These are phyloP conservation scores for Echria macrotheca DNA, from an alignment of 495 filamentous ascomycete species.

Conservation along the genomic window DNA sequence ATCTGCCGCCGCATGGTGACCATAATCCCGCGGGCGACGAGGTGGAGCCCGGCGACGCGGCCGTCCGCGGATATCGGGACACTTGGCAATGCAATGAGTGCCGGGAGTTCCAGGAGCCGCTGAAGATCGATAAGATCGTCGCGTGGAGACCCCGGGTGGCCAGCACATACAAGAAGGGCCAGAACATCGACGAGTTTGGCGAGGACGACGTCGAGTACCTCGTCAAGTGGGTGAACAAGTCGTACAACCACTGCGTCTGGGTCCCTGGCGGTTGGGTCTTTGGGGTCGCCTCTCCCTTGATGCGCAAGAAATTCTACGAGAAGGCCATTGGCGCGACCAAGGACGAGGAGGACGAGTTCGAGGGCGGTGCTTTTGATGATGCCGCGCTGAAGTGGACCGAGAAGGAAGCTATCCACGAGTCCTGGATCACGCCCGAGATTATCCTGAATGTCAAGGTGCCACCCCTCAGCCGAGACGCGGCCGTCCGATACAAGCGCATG, in stretches of 20 bases:
- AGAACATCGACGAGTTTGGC: conserved; percentile 46
- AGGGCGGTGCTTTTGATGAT: conserved; percentile 22
- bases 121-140: conserved; percentile 65
- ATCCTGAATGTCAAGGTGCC: conserved; percentile 64
- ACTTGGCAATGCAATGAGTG: conserved; percentile 79
- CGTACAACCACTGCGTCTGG: conserved; percentile 78
- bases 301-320: conserved; percentile 70
- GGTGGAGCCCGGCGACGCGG: no score
- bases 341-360: conserved; percentile 13
- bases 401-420: conserved; percentile 77
- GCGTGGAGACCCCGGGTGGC: conserved; percentile 74
- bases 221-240: conserved; percentile 75
- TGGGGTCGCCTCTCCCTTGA: conserved; percentile 57
- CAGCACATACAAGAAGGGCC: conserved; percentile 41
- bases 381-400: conserved; percentile 59
- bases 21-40: conserved; percentile 35
- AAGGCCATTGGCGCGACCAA: conserved; percentile 48
- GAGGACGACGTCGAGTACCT: conserved; percentile 80
- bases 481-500: conserved; percentile 42
- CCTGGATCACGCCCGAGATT: conserved; percentile 81
- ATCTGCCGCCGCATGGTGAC: conserved; percentile 52
- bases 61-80: conserved; percentile 33
- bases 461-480: conserved; percentile 22
- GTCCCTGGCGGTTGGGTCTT: conserved; percentile 84
- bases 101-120: conserved; percentile 34